Conservation (phyloP, 1,284 basidiomycete species). For the Mycena sp. region DNA sequence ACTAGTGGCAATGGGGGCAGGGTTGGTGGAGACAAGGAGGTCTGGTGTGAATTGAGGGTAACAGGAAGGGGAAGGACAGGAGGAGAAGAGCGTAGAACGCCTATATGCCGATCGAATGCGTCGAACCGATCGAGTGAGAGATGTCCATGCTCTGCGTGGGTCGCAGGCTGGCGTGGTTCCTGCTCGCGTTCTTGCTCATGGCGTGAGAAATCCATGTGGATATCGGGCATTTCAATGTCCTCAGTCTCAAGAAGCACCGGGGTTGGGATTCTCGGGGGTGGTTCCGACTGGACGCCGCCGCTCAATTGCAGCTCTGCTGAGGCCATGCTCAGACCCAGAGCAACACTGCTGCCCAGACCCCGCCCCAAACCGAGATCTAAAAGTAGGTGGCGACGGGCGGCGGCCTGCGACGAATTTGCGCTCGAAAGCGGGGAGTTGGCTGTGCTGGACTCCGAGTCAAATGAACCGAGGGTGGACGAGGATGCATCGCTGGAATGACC, state of each 20-base stretch:
- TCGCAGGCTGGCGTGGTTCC: slow-evolving; percentile 22
- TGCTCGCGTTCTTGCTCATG: slow-evolving; percentile 31
- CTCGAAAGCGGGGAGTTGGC: slow-evolving; percentile 18
- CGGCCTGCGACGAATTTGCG: slow-evolving; percentile 16
- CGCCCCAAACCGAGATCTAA: slow-evolving; percentile 25
- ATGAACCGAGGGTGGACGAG: slow-evolving; percentile 20
- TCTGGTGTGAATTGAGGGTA: slow-evolving; percentile 16
- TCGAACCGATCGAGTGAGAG: slow-evolving; percentile 61
- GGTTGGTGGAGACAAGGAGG: slow-evolving; percentile 19
- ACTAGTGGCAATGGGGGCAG: slow-evolving; percentile 28
- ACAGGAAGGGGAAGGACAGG: slow-evolving; percentile 29
- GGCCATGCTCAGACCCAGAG: slow-evolving; percentile 27
- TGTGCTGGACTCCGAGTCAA: slow-evolving; percentile 29
- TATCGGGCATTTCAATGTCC: slow-evolving; percentile 59
- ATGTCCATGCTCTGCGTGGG: slow-evolving; percentile 49
- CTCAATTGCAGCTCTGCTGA: slow-evolving; percentile 29
- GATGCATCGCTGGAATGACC: slow-evolving; percentile 39
- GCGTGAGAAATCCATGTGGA: slow-evolving; percentile 38
- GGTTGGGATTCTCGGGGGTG: slow-evolving; percentile 50
- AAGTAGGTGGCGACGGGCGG: slow-evolving; percentile 30
- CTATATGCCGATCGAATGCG: slow-evolving; percentile 37
- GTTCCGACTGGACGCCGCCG: slow-evolving; percentile 20
- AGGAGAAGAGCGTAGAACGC: slow-evolving; percentile 27
- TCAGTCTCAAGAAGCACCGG: slow-evolving; percentile 47
- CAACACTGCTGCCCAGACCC: slow-evolving; percentile 26